Conservation (phyloP, 768 basidiomycete species). For the Tylopilus plumbeoviolaceoides region DNA sequence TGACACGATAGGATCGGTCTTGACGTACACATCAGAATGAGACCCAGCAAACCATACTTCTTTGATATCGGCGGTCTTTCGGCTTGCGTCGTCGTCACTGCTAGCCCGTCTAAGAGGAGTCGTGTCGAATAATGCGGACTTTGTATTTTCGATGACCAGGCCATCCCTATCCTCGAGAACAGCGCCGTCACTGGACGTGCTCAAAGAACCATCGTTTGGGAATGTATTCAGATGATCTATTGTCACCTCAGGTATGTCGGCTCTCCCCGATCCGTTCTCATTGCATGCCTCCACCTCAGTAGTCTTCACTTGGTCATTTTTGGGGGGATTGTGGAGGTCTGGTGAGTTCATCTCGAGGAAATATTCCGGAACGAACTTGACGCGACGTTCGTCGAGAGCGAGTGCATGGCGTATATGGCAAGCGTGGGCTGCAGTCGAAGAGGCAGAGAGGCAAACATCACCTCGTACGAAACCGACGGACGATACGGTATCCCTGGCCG, state of each 20-base stretch:
- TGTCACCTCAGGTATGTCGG: neutral
- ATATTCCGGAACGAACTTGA: constrained; percentile 53
- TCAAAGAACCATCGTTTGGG: constrained; percentile 1
- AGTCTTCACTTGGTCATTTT: neutral
- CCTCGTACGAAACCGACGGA: constrained; percentile 46
- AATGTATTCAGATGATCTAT: neutral
- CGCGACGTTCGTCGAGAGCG: constrained; percentile 58
- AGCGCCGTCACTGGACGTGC: neutral
- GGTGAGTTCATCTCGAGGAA: constrained; percentile 27
- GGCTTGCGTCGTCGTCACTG: neutral
- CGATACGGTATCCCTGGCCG: constrained; percentile 59
- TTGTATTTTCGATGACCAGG: neutral
- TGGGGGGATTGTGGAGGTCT: neutral
- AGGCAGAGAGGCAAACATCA: constrained; percentile 51
- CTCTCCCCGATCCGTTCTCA: neutral
- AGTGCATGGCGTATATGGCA: constrained; percentile 61
- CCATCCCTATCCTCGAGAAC: neutral
- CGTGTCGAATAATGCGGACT: neutral
- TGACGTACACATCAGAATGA: constrained; percentile 6
- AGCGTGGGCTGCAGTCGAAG: constrained; percentile 51
- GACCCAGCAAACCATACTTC: constrained; percentile 7
- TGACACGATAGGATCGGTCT: neutral
- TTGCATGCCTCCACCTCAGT: neutral
- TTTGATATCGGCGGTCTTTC: neutral
- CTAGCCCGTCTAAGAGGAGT: neutral